Base-by-base conservation (phyloP, 805 yeast species). In the Saccharomycopsis sp. region DNA sequence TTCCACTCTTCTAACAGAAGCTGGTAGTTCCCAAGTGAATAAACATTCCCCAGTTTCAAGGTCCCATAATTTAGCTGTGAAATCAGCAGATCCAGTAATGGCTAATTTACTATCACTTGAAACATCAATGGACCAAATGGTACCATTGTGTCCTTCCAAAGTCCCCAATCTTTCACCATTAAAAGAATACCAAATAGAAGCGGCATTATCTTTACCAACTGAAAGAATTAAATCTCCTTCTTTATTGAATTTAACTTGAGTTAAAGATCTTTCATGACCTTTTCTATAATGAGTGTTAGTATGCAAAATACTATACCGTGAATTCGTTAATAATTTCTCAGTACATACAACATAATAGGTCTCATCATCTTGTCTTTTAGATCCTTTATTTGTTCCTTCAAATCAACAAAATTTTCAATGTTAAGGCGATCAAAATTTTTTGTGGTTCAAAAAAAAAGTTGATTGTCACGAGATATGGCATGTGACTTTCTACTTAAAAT, bases 91-190 rank as follows among this genome's bases (percentile, higher is more conserved):
- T 27, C 95, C 96, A 3, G 98, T 88, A 42, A 79, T 75, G 49
- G 85, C 77, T 47, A 72, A 70, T 31, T 70, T 66, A n/a, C 89
- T 69, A 42, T 72, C 70, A 31, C 65, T 60, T 59, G 85, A 92
- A 34, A 87, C 79, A 59, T 88, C 97, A 49, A 92, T 79, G 26
- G 95, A 79, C 92, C 94, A 86, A 54, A 92, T 79, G 40, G 96
- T 83, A 78, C 98, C 98, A 44, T 71, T 70, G 61, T 92, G 97
- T 8, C 88, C 88, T 32, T 63, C 76, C 51, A 85, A 74, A 45
- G 99, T 92, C 37, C 98, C 99, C 44, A 92, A 63, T 61, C 97
- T 76, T 65, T 92, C 98, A 54, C 99, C 99, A 60, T 88, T 89
- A 48, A 82, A 78, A 23, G 96, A 76, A 63, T 74, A 92, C 96